Evolutionary conservation across 2,329 filamentous ascomycete species (phyloP), one percentile per base, ranked within the genome.

Genomic region (Lasiodiplodia hormozganensis): DNA sequence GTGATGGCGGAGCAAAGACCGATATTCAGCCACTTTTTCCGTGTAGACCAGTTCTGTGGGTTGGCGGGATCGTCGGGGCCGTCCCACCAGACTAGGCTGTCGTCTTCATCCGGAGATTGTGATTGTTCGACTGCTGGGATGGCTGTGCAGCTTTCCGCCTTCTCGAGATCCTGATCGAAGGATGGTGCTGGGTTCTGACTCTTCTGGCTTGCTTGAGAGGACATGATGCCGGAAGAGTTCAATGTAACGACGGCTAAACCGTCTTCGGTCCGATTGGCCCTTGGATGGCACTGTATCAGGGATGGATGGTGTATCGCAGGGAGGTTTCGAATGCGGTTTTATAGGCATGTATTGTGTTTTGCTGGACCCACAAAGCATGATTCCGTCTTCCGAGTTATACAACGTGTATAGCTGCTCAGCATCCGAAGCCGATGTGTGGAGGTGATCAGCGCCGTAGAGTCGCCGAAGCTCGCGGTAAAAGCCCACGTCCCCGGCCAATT

Each of bases 1-100:
- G 73, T 73, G 34, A 73, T 71, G 31, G 73, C 72, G 34, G 74
- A 74, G 3, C 77, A 70, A n/a, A 78, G 72, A n/a, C 70, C 71
- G 18, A 78, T 72, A 54, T 75, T 76, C 54, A 70, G 70, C 76
- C 76, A 78, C 68, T 77, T 78, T 31, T 69, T 72, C 53, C 34
- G 36, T n/a, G 43, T 40, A 1, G 69, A 51, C 73, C 75, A 75
- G 54, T 75, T 74, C 71, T 70, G 62, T 12, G 73, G 73, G 52
- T 75, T 74, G 4, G 67, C 68, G 16, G 73, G 73, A 54, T 75
- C 73, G 7, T 74, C 75, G 10, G 51, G 25, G 16, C 47, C 31
- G 10, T 68, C 56, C 66, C 66, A 68, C 8, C 12, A 25, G 23
- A 68, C 66, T 11, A 68, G 10, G 25, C 64, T 64, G 40, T 43